Percentiles rank a stretch among this genome's conserved stretches.
phyloP scores from a whole-genome alignment of 2,329 filamentous ascomycete species.

The Neofusicoccum sp. region DNA sequence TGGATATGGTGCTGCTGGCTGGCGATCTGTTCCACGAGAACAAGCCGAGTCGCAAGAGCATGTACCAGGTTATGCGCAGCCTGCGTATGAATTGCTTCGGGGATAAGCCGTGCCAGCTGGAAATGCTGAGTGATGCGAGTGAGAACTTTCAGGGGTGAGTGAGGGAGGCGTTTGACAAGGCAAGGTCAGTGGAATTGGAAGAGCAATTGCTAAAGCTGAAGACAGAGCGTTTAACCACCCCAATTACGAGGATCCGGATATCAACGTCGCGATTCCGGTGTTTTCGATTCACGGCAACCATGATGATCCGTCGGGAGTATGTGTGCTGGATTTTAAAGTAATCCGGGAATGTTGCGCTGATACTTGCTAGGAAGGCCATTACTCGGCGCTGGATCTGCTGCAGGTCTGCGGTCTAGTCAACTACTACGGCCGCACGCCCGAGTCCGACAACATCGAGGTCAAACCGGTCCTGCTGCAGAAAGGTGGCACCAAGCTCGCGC shows the following conservation, averaged over 20 bases:
- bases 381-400: slow-evolving; percentile 84
- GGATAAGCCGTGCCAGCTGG: slow-evolving; percentile 90
- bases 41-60: slow-evolving; percentile 89
- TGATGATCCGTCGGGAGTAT: slow-evolving; percentile 84
- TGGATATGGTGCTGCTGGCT: slow-evolving; percentile 95
- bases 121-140: slow-evolving; percentile 89
- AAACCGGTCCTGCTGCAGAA: slow-evolving; percentile 94
- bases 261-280: slow-evolving; percentile 94
- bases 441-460: slow-evolving; percentile 88
- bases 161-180: neutral
- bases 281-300: slow-evolving; percentile 99
- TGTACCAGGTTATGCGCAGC: slow-evolving; percentile 97
- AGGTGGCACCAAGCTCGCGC: slow-evolving; percentile 83
- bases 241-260: slow-evolving; percentile 96
- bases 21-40: slow-evolving; percentile 98
- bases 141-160: slow-evolving; percentile 75
- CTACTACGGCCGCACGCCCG: slow-evolving; percentile 89
- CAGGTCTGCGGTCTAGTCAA: slow-evolving; percentile 91
- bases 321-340: slow-evolving; percentile 13
- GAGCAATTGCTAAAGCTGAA: neutral
- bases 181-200: neutral
- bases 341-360: slow-evolving; percentile 18
- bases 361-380: slow-evolving; percentile 66
- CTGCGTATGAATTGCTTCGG: slow-evolving; percentile 91
- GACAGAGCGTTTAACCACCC: slow-evolving; percentile 77